Percentiles rank a stretch among this genome's conserved stretches.
Evolutionary conservation across 768 basidiomycete genomes (phyloP).

Genomic region (Leccinum disarticulatum): DNA sequence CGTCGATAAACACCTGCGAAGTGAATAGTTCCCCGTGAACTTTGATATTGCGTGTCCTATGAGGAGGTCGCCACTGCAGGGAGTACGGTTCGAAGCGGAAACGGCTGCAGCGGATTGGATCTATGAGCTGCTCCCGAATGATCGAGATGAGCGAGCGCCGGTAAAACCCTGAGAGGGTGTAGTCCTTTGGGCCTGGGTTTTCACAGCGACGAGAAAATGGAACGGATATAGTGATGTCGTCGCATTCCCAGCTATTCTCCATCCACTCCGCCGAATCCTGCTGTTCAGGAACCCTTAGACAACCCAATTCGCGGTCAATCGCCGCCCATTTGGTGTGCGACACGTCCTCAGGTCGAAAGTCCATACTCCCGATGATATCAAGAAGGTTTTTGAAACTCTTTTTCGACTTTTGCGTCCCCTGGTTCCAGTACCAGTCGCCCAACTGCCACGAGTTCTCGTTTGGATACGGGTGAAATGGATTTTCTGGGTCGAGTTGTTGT

Average conservation of each 20-base stretch:
- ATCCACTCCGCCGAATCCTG: conserved; percentile 5
- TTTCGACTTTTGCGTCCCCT: conserved; percentile 16
- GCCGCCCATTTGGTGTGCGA: neutral
- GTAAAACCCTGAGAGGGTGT: conserved; percentile 7
- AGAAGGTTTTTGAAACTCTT: conserved; percentile 10
- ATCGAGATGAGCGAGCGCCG: conserved; percentile 16
- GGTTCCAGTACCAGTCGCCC: conserved; percentile 12
- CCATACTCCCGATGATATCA: conserved; percentile 13
- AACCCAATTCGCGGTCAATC: conserved; percentile 7
- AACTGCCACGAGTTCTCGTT: conserved; percentile 1
- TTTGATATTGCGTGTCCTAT: neutral
- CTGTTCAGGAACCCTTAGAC: neutral
- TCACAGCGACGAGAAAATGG: neutral
- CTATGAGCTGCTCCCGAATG: conserved; percentile 18
- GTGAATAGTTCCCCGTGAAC: conserved; percentile 20
- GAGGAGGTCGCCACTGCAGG: conserved; percentile 11
- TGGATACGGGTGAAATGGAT: neutral
- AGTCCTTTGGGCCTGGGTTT: conserved; percentile 4
- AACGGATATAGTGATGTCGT: conserved; percentile 3
- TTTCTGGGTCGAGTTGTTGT: neutral
- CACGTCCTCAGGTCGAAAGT: conserved; percentile 7
- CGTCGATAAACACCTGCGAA: conserved; percentile 10
- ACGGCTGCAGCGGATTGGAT: neutral
- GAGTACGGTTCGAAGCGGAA: conserved; percentile 21
- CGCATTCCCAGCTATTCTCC: conserved; percentile 3